Evolutionary conservation across 169 alveolate species (phyloP).

Genomic region (Plasmodium chabaudi): DNA sequence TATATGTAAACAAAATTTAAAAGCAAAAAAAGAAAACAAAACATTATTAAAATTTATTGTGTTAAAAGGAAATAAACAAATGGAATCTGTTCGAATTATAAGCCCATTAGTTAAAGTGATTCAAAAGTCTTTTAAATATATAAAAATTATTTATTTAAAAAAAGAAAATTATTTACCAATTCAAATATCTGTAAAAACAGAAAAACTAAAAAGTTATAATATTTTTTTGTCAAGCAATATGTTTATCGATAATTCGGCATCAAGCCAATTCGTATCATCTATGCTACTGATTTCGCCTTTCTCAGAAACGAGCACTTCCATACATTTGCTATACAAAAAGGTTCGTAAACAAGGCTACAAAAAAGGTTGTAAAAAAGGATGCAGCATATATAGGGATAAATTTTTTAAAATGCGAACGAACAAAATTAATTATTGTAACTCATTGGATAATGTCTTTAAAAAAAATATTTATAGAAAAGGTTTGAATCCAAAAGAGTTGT

Average conservation of each 20-base stretch:
- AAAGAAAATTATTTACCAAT: conserved; percentile 35
- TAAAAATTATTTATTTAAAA: conserved; percentile 39
- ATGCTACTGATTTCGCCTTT: conserved; percentile 15
- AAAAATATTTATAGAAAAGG: neutral
- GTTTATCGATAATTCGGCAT: conserved; percentile 3
- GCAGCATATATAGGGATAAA: too few species aligned
- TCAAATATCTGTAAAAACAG: conserved; percentile 7
- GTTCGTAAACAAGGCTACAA: neutral
- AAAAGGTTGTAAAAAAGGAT: too few species aligned
- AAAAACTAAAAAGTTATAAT: neutral
- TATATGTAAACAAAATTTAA: conserved; percentile 55
- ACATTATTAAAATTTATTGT: conserved; percentile 6
- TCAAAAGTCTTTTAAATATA: conserved; percentile 4
- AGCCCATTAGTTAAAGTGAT: conserved; percentile 26
- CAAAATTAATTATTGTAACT: too few species aligned
- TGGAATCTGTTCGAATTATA: conserved; percentile 37
- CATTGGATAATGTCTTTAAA: neutral
- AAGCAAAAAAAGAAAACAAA: conserved; percentile 33
- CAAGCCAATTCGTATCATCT: conserved; percentile 55
- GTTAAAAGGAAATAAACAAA: conserved; percentile 40
- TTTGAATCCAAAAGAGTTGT: neutral
- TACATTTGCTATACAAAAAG: conserved; percentile 12
- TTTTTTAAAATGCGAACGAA: too few species aligned
- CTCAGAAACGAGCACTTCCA: conserved; percentile 21
- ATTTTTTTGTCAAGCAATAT: conserved; percentile 5